These are phyloP conservation scores for Colletotrichum tabaci DNA, from an alignment of 2,329 filamentous ascomycete genomes.

Conservation along the genomic window DNA sequence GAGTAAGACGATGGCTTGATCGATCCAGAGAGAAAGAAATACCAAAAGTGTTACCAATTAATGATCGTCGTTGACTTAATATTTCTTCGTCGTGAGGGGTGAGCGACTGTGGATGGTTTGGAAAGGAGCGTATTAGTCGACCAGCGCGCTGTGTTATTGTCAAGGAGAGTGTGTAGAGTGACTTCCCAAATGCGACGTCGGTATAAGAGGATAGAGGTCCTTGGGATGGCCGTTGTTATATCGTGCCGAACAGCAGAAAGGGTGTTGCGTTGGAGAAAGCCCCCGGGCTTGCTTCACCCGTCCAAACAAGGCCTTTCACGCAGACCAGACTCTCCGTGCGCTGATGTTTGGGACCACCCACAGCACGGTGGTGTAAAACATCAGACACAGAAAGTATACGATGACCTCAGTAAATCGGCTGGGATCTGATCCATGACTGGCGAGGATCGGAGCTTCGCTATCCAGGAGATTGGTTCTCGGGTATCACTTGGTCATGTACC, in stretches of 20 bases:
- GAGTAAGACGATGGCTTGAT: not conserved
- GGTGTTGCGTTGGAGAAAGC: conserved; percentile 1
- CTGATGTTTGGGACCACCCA: conserved; percentile 34
- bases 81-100: conserved; percentile 1
- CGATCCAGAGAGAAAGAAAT: not conserved
- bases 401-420: conserved; percentile 27
- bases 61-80: conserved; percentile 16
- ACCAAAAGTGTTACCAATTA: not conserved
- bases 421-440: conserved; percentile 16
- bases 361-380: conserved; percentile 29
- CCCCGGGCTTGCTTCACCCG: conserved; percentile 28
- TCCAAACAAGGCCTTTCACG: conserved; percentile 26
- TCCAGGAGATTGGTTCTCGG: conserved; percentile 14
- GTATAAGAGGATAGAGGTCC: not conserved
- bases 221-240: conserved; percentile 19
- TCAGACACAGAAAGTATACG: conserved; percentile 36
- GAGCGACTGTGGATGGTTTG: not conserved
- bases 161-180: conserved; percentile 23
- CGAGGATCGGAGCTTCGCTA: conserved; percentile 18
- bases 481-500: conserved; percentile 33
- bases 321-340: conserved; percentile 15
- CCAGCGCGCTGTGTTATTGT: conserved; percentile 32
- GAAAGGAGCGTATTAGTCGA: conserved; percentile 31
- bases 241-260: not conserved
- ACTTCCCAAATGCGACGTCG: conserved; percentile 2